phyloP scores from a whole-genome alignment of 73 alveolate genomes.

The Stentor roeselii region DNA sequence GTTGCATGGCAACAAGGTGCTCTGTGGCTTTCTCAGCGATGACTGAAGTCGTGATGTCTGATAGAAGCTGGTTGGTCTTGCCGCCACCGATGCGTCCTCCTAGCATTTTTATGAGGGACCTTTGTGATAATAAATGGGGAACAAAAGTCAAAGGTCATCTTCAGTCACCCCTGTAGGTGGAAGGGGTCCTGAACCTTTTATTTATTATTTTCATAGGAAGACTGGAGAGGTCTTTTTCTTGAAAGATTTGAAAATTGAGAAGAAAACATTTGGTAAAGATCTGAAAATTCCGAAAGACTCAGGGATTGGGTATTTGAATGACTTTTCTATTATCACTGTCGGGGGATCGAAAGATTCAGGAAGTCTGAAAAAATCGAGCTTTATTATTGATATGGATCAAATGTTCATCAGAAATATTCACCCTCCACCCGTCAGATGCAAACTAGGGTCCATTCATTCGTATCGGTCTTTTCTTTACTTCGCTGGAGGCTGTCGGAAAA shows the following conservation, averaged over 20 bases:
- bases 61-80: conserved; percentile 1
- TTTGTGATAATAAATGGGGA: too few species aligned
- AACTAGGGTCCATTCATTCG: background rate
- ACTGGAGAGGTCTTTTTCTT: background rate
- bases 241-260: too few species aligned
- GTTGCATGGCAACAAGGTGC: background rate
- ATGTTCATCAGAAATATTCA: background rate
- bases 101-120: background rate
- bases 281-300: background rate
- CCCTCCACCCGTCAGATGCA: background rate
- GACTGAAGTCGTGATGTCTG: background rate
- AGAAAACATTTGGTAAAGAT: background rate
- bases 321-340: background rate
- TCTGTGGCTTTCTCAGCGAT: conserved; percentile 11
- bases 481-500: background rate
- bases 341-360: background rate
- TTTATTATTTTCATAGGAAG: background rate
- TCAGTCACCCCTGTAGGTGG: background rate
- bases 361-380: background rate
- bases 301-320: background rate
- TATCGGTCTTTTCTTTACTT: background rate
- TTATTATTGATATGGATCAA: background rate
- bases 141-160: background rate
- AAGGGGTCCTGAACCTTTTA: background rate
- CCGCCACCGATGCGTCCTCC: conserved; percentile 21